Evolutionary conservation across 1,139 yeast genomes (phyloP).

Genomic region (Geotrichum bryndzae): DNA sequence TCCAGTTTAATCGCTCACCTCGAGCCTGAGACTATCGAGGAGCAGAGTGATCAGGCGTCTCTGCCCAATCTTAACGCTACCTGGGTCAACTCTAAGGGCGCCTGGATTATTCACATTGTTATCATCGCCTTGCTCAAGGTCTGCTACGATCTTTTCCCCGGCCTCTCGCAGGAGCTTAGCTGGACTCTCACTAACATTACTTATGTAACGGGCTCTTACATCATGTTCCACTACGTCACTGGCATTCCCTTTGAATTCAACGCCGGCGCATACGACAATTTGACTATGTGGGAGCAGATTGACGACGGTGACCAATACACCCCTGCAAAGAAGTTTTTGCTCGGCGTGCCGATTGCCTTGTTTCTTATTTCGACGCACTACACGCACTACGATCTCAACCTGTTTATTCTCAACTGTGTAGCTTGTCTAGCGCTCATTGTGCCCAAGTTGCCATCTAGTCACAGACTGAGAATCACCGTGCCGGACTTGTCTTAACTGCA

Average conservation of each 20-base stretch:
- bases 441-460: constrained; percentile 71
- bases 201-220: constrained; percentile 83
- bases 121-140: constrained; percentile 67
- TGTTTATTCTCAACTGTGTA: constrained; percentile 71
- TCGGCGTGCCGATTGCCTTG: constrained; percentile 83
- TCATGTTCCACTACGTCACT: constrained; percentile 94
- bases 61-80: constrained; percentile 87
- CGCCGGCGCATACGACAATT: constrained; percentile 90
- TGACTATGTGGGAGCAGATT: constrained; percentile 98
- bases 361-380: constrained; percentile 88
- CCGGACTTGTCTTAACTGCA: constrained; percentile 23
- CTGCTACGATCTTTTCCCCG: constrained; percentile 70
- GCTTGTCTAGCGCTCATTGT: constrained; percentile 78
- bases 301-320: constrained; percentile 97
- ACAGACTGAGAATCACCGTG: constrained; percentile 36
- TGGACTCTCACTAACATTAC: constrained; percentile 93
- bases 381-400: constrained; percentile 72
- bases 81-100: constrained; percentile 92
- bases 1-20: constrained; percentile 70
- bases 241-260: constrained; percentile 97
- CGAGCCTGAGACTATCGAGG: constrained; percentile 87
- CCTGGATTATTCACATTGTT: constrained; percentile 90
- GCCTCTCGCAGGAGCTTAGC: constrained; percentile 72
- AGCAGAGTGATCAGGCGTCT: constrained; percentile 84
- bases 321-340: constrained; percentile 86